phyloP scores from a whole-genome alignment of 768 basidiomycete genomes.

The Chalciporus piperatus region DNA sequence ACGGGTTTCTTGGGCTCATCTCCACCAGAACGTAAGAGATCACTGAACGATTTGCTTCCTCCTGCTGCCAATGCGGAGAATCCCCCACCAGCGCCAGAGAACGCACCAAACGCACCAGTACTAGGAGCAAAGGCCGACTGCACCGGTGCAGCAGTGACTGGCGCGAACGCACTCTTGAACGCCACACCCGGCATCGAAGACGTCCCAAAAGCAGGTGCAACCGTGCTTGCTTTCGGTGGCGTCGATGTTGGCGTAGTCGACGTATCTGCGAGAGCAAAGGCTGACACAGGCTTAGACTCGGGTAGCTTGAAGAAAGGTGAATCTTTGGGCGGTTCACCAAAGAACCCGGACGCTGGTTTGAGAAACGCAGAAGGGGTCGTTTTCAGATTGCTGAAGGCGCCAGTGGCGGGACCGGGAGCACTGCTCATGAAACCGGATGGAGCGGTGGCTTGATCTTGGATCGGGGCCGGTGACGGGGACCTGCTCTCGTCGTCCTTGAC shows the following conservation, averaged over 20 bases:
- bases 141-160: conserved; percentile 1
- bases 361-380: conserved; percentile 34
- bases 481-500: conserved; percentile 22
- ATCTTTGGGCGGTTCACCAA: conserved; percentile 34
- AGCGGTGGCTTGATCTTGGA: conserved; percentile 2
- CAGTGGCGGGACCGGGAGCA: conserved; percentile 24
- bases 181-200: conserved; percentile 32
- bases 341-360: conserved; percentile 37
- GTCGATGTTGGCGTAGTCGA: conserved; percentile 18
- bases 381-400: conserved; percentile 42
- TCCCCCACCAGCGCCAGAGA: conserved; percentile 36
- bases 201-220: conserved; percentile 39
- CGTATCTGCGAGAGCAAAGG: conserved; percentile 31
- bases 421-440: conserved; percentile 19
- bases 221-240: conserved; percentile 19
- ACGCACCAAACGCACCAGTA: conserved; percentile 27
- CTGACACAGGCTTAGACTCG: conserved; percentile 36
- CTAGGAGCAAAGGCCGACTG: conserved; percentile 14
- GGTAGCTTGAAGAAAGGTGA: conserved; percentile 51
- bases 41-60: conserved; percentile 54
- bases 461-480: conserved; percentile 25
- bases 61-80: conserved; percentile 53
- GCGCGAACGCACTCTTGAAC: conserved; percentile 18
- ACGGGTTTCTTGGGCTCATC: conserved; percentile 26
- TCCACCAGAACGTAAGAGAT: conserved; percentile 49